phyloP scores from a whole-genome alignment of 441 rosid species.

The Bocquillonia castaneifolia region DNA sequence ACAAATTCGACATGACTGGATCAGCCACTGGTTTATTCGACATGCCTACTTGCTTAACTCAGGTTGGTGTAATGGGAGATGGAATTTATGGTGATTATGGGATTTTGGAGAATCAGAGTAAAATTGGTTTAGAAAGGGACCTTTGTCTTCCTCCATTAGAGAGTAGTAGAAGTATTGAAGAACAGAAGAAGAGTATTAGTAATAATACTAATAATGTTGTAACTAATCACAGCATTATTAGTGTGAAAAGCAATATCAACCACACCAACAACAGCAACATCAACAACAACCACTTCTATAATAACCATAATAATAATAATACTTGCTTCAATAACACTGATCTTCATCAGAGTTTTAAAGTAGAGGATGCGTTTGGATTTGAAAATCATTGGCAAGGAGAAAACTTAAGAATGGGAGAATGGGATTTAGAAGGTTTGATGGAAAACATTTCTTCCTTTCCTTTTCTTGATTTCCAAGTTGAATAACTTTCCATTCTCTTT shows the following conservation, averaged over 20 bases:
- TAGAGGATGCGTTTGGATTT: slow-evolving; percentile 28
- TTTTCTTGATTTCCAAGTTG: slow-evolving; percentile 58
- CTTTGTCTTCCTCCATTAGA: slow-evolving; percentile 50
- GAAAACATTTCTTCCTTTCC: slow-evolving; percentile 58
- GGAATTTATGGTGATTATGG: slow-evolving; percentile 32
- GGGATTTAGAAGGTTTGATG: slow-evolving; percentile 81
- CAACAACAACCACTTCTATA: slow-evolving; percentile 15
- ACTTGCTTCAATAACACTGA: slow-evolving; percentile 42
- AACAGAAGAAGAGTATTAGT: slow-evolving; percentile 2
- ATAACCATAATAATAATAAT: slow-evolving; percentile 4
- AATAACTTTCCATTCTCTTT: slow-evolving; percentile 22
- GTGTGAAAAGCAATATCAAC: slow-evolving; percentile 26
- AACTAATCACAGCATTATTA: slow-evolving; percentile 23
- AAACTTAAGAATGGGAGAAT: slow-evolving; percentile 48
- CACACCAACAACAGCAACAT: slow-evolving; percentile 15
- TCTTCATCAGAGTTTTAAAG: slow-evolving; percentile 29
- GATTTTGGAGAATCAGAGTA: slow-evolving; percentile 23
- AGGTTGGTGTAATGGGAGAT: slow-evolving; percentile 23
- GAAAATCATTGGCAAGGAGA: slow-evolving; percentile 47
- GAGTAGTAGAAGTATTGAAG: slow-evolving; percentile 36
- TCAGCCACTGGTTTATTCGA: slow-evolving; percentile 21
- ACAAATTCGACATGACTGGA: slow-evolving; percentile 26
- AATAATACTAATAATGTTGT: slow-evolving; percentile 20
- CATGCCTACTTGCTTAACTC: slow-evolving; percentile 28
- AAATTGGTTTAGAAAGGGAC: slow-evolving; percentile 40